Conservation (phyloP, 495 filamentous ascomycete genomes). For the Trichoderma gamsii region DNA sequence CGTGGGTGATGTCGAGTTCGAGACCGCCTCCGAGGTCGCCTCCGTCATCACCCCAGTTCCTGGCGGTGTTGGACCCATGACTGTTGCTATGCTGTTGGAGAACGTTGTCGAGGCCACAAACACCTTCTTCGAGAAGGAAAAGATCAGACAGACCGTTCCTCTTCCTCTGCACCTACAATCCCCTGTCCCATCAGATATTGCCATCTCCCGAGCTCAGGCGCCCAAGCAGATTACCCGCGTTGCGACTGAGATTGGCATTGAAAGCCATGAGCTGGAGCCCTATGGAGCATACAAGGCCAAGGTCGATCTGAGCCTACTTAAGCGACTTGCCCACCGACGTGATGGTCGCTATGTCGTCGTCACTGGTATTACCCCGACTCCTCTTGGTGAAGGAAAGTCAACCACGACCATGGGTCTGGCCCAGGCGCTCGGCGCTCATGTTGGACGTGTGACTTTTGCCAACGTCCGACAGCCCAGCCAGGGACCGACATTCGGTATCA, state of each 20-base stretch:
- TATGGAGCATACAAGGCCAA: slow-evolving; percentile 95
- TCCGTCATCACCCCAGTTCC: slow-evolving; percentile 97
- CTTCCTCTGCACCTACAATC: slow-evolving; percentile 66
- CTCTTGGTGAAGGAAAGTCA: slow-evolving; percentile 96
- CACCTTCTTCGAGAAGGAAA: slow-evolving; percentile 73
- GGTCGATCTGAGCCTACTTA: slow-evolving; percentile 72
- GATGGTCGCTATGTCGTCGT: slow-evolving; percentile 89
- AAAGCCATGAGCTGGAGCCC: slow-evolving; percentile 78
- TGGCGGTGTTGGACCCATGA: slow-evolving; percentile 96
- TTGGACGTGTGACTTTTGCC: slow-evolving; percentile 83
- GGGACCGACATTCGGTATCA: slow-evolving; percentile 97
- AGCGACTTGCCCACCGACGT: slow-evolving; percentile 76
- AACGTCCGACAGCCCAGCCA: slow-evolving; percentile 96
- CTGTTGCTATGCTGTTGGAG: slow-evolving; percentile 91
- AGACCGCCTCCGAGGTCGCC: slow-evolving; percentile 76
- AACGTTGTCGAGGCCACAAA: slow-evolving; percentile 85
- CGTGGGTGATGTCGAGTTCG: slow-evolving; percentile 95
- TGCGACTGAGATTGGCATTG: slow-evolving; percentile 83
- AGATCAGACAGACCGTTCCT: slow-evolving; percentile 66
- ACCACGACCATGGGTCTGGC: slow-evolving; percentile 96
- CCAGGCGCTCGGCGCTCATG: slow-evolving; percentile 86
- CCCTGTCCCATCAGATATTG: slow-evolving; percentile 91
- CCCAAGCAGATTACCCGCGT: slow-evolving; percentile 83
- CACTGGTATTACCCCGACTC: slow-evolving; percentile 92
- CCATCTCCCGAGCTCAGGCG: slow-evolving; percentile 78